These are phyloP conservation scores for Daedalea quercina DNA, from an alignment of 768 basidiomycete species.

Conservation along the genomic window DNA sequence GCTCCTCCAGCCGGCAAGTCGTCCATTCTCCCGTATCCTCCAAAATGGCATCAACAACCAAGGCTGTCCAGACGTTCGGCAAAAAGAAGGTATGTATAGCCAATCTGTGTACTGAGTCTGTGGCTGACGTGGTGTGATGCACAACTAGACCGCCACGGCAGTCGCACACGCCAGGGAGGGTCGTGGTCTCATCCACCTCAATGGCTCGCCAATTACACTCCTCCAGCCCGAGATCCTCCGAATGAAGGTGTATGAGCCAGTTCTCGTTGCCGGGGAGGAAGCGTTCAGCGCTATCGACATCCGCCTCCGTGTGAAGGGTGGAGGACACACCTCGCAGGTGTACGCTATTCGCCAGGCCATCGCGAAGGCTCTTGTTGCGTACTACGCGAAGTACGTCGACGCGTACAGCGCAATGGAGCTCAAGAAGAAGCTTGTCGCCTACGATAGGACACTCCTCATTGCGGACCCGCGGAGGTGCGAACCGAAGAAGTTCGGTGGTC, in stretches of 20 bases:
- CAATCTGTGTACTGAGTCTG: background rate
- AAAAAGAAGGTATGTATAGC: constrained; percentile 87
- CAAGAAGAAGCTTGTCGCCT: constrained; percentile 96
- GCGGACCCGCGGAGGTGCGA: constrained; percentile 97
- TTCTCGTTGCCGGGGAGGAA: constrained; percentile 90
- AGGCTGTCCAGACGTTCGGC: constrained; percentile 98
- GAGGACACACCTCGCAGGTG: constrained; percentile 98
- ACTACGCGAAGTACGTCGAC: constrained; percentile 98
- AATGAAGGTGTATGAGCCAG: constrained; percentile 96
- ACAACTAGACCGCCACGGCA: constrained; percentile 85
- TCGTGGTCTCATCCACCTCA: constrained; percentile 92
- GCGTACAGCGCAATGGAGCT: constrained; percentile 95
- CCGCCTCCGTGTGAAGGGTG: constrained; percentile 96
- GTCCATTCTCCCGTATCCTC: constrained; percentile 15
- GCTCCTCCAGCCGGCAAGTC: constrained; percentile 1
- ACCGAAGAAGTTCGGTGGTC: constrained; percentile 99
- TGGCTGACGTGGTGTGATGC: constrained; percentile 1
- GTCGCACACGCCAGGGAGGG: constrained; percentile 97
- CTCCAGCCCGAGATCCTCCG: constrained; percentile 94
- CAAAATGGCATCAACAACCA: constrained; percentile 67
- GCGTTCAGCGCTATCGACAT: constrained; percentile 86
- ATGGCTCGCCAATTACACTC: constrained; percentile 94
- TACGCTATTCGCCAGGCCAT: constrained; percentile 99
- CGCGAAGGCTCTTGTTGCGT: constrained; percentile 94
- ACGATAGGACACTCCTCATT: constrained; percentile 87